Base-by-base conservation (phyloP, 2,329 filamentous ascomycete genomes). In the Alternaria angustiovoidea region DNA sequence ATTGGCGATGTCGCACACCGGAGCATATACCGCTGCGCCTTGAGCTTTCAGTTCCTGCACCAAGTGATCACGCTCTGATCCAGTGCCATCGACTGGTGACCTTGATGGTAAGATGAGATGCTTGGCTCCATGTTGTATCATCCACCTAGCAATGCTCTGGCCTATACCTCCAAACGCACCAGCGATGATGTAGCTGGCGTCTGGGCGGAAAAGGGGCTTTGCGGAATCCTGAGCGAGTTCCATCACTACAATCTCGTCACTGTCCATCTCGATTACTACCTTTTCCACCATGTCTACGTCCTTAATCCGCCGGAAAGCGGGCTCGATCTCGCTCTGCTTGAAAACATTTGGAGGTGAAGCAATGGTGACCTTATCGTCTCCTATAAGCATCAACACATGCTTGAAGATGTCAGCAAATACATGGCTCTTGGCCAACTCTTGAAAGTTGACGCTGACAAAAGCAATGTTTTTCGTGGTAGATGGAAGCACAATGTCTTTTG, bases 131-230 rank as follows among this genome's bases (percentile, higher is more conserved):
- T 63, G 48, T 16, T 55, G 46, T 14, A 64, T 59, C 57, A 75
- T 64, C 65, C 64, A 70, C 14, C 49, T 51, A 3, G 65, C 54
- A 7, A 75, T 59, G 20, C 63, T 64, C 22, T 68, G 59, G 11
- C 73, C 72, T 18, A 75, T 54, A 4, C 71, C 71, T 14, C 72
- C 71, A 3, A 69, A 63, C 6, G 67, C 72, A 7, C 71, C 72
- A 34, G 65, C 63, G 6, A 75, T 28, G 0, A 75, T 14, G 39
- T 73, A 75, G n/a, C 65, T 63, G 1, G 65, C 63, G 6, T 72
- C 54, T 16, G 32, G 22, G 20, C 57, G 24, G 46, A 70, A 65
- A 5, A 59, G 41, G 26, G 20, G 28, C 32, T 51, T 57, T n/a
- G 44, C 47, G 2, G 18, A 32, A 43, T 39, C 44, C 8, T 53